Evolutionary conservation across 805 yeast genomes (phyloP).

Genomic region (Yamadazyma akitaensis): DNA sequence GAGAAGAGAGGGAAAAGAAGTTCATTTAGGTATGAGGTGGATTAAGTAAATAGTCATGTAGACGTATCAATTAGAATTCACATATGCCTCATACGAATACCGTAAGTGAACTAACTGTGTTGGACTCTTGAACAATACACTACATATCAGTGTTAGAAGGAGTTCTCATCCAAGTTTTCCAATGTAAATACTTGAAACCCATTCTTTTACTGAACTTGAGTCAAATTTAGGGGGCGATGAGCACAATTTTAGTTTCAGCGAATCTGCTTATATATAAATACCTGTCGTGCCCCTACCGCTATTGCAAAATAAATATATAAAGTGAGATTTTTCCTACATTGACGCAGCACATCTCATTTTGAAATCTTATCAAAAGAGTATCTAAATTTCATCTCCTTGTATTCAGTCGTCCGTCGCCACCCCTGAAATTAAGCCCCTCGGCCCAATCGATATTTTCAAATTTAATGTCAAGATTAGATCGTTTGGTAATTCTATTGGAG

Average conservation of each 20-base stretch:
- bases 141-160: too few species aligned
- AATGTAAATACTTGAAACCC: too few species aligned
- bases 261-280: conserved; percentile 5
- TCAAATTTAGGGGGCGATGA: background rate
- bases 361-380: background rate
- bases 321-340: conserved; percentile 5
- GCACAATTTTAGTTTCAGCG: background rate
- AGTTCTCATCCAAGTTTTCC: too few species aligned
- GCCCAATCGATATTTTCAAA: background rate
- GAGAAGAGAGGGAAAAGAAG: conserved; percentile 45
- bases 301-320: conserved; percentile 5
- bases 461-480: conserved; percentile 49
- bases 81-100: background rate
- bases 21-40: conserved; percentile 15
- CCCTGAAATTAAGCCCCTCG: background rate
- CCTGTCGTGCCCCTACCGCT: conserved; percentile 6
- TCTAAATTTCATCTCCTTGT: background rate
- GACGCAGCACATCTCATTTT: conserved; percentile 10
- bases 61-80: background rate
- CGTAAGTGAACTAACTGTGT: too few species aligned
- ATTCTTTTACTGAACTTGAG: background rate
- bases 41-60: background rate
- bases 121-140: too few species aligned
- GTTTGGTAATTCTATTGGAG: conserved; percentile 65
- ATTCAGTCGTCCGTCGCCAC: background rate